Base-by-base conservation (phyloP, 345 rosid genomes). In the Eucalyptus regnans region DNA sequence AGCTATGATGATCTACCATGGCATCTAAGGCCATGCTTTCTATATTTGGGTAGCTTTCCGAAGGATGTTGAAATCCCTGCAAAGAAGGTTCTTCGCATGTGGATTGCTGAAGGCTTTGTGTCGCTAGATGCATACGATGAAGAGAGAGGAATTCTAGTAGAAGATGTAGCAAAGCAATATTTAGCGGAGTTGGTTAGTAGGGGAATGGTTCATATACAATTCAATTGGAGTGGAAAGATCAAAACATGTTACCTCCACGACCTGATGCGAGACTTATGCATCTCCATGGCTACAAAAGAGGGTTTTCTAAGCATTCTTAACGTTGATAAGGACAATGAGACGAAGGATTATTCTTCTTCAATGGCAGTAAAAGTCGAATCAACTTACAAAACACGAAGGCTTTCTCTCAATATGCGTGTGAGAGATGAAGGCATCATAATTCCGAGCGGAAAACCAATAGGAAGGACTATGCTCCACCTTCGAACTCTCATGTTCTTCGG, bases 21-120 rank as follows among this genome's bases (percentile, higher is more conserved):
- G 83, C 68, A 52, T 25, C 66, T 92, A 86, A 93, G 89, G 33
- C 89, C 91, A 1, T 93, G 93, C 88, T 93, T 93, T 68, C 90
- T 91, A 49, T 91, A 91, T 46, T 68, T 92, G 46, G 88, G 90
- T 10, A 89, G 87, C 46, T 93, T 90, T 62, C 91, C 92, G 0
- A 91, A 91, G 76, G 92, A 93, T 88, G 90, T 58, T 62, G 92
- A 91, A 14, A 94, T 95, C 87, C 89, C 87, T 2, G 76, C 76
- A 0, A 91, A 85, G 54, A 87, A 89, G 29, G 64, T 95, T 79
- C 83, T 93, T 58, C 87, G 64, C 56, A 89, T 92, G 88, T 95
- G 94, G 96, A 89, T 91, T 23, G 93, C 94, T 11, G 94, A 93
- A 87, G 95, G 96, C 17, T 79, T 93, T 56, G 56, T 37, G 37